Evolutionary conservation across 169 alveolate species (phyloP), one percentile per base, ranked within the genome.

Genomic region (Plasmodium chabaudi): DNA sequence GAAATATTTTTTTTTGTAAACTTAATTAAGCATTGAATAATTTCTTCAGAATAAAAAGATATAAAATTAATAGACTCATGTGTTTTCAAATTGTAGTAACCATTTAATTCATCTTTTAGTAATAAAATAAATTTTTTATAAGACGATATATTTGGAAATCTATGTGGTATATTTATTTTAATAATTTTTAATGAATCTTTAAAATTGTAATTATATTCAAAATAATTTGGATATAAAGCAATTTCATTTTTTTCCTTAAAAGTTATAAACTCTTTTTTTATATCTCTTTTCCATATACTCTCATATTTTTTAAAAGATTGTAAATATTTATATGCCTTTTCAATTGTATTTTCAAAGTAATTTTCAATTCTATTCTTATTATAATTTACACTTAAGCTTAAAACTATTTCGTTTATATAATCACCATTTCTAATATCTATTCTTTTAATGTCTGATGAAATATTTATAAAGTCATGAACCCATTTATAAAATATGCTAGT

Each of bases 381-480:
- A 60, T 47, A 17, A 82, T 82, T 67, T 10, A 82, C 67, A 44
- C 75, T 82, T 56, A 82, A 44, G 19, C 82, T 82, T 44, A 82
- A 44, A 6, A 82, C 34, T 21, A 82, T 56, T 19, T 82, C 90
- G 44, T 82, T 82, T 39, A 82, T 27, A 64, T 82, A 82, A 56
- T 82, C 90, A 5, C 90, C 90, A 55, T 82, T 61, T 70, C 65
- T 82, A 12, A 67, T 82, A 42, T 82, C 90, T 10, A 82, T 82
- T 60, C 90, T 67, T 82, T 57, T 65, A n/a, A 82, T 82, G 9
- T 82, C 82, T 5, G 90, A 82, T 67, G 53, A 53, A 6, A 82
- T 55, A 55, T 82, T 82, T 70, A 82, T 82, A 67, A 82, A 67
- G 23, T 82, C 90, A 42, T 59, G 67, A 12, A 67, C 17, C 90